Percentiles rank a stretch among this genome's conserved stretches.
Conservation (phyloP, 1,284 basidiomycete genomes). For the Sporisorium reilianum region DNA sequence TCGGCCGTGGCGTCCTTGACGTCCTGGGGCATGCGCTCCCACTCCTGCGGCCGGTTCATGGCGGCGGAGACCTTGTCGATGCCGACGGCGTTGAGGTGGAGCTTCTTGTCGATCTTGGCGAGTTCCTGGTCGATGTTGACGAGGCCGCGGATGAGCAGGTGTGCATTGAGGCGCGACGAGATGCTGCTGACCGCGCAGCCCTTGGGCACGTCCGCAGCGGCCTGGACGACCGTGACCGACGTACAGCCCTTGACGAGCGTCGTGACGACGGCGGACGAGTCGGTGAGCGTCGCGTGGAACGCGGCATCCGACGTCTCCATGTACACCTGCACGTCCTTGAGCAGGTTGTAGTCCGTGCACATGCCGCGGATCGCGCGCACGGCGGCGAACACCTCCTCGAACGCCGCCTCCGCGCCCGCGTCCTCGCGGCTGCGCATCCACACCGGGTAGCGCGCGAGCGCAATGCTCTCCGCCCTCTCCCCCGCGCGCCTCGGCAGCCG, state of each 20-base stretch:
- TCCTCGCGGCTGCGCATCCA: constrained; percentile 63
- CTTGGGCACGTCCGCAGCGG: constrained; percentile 77
- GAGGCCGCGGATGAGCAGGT: constrained; percentile 61
- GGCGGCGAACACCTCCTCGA: constrained; percentile 86
- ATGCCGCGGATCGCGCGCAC: constrained; percentile 86
- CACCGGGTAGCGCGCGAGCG: constrained; percentile 86
- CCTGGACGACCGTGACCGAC: constrained; percentile 75
- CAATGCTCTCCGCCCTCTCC: constrained; percentile 86
- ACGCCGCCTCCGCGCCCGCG: constrained; percentile 69
- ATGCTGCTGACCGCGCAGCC: constrained; percentile 85
- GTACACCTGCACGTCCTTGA: constrained; percentile 88
- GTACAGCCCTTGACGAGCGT: constrained; percentile 92
- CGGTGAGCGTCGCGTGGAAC: constrained; percentile 72
- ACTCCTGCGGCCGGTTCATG: constrained; percentile 62
- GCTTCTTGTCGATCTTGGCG: constrained; percentile 64
- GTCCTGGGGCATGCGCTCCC: constrained; percentile 61
- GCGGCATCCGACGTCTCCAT: constrained; percentile 79
- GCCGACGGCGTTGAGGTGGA: constrained; percentile 58
- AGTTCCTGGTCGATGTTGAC: constrained; percentile 66
- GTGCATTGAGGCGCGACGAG: constrained; percentile 54
- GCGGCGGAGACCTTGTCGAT: constrained; percentile 53
- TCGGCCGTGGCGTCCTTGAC: constrained; percentile 56
- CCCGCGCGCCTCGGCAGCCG: constrained; percentile 83
- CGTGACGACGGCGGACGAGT: constrained; percentile 81
- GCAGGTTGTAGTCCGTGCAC: constrained; percentile 89